Base-by-base conservation (phyloP, 2,329 filamentous ascomycete species). In the Colletotrichum caudatum region DNA sequence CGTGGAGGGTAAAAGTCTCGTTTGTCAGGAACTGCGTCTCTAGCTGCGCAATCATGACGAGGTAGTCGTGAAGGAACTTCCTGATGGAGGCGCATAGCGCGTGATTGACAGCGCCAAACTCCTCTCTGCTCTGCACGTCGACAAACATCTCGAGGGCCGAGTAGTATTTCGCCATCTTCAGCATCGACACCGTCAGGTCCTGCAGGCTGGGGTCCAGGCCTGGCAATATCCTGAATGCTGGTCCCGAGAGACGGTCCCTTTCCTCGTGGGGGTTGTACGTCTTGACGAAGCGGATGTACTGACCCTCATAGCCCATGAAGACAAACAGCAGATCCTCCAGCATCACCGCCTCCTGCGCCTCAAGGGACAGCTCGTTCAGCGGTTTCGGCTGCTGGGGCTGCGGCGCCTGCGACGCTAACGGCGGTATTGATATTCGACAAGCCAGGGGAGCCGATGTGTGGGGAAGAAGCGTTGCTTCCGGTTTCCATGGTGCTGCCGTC, bases 261-360 rank as follows among this genome's bases (percentile, higher is more conserved):
- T 99, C 96, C 63, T 94, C 90, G 3, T 88, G 84, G 0, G 95
- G 94, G 76, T 97, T 91, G 80, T 97, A 98, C 11, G 89, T 88
- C 75, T 94, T 92, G 70, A 88, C 89, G 79, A 94, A 98, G 66
- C 94, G 93, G 73, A 99, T 93, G 79, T 98, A 98, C 80, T 97
- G 94, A n/a, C 96, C 96, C 82, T 99, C 96, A 74, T 94, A 97
- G 33, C 96, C 96, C 95, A 99, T 98, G 77, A 98, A 97, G 6
- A 97, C 94, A 78, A 95, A 98, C 46, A 98, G 82, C 20, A 99
- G 83, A 77, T 99, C 96, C 76, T 98, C 95, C 54, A 98, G 86
- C 58, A 99, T 92, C 11, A 90, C 93, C 33, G 91, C 89, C 82
- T 99, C 96, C 80, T 99, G 96, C 2, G 89, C 89, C 74, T 97